phyloP scores from a whole-genome alignment of 768 basidiomycete species.

The Coprinopsis cinerea region DNA sequence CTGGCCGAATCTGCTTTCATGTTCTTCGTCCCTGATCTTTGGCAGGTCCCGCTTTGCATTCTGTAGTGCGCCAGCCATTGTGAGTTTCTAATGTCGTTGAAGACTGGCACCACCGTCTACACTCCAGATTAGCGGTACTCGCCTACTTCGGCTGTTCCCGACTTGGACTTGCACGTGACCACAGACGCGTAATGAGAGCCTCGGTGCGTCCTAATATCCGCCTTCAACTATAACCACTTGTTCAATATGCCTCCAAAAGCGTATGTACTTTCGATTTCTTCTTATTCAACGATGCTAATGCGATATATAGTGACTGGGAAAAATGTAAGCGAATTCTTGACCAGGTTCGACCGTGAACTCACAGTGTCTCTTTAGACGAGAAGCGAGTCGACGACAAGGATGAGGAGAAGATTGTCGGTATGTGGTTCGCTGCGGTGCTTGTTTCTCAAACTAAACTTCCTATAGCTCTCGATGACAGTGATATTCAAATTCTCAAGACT shows the following conservation, averaged over 20 bases:
- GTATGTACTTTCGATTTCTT: constrained; percentile 44
- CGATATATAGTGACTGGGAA: constrained; percentile 82
- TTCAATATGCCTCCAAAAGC: constrained; percentile 87
- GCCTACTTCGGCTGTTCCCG: neutral
- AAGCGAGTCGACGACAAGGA: constrained; percentile 84
- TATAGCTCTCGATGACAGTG: constrained; percentile 91
- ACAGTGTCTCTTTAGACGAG: constrained; percentile 47
- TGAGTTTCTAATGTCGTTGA: constrained; percentile 9
- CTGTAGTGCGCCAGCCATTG: constrained; percentile 88
- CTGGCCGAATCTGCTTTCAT: constrained; percentile 79
- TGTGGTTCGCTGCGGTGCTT: constrained; percentile 19
- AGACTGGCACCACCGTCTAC: neutral
- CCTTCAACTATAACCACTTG: constrained; percentile 19
- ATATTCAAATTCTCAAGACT: constrained; percentile 98
- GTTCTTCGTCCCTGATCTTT: constrained; percentile 88
- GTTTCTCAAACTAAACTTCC: constrained; percentile 8
- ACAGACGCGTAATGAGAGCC: constrained; percentile 27
- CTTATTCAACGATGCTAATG: constrained; percentile 5
- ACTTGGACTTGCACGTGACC: constrained; percentile 19
- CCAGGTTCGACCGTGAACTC: neutral
- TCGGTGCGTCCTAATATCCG: constrained; percentile 14
- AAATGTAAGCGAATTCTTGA: constrained; percentile 60
- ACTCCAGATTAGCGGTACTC: too few relatives aligned
- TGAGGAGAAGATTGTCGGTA: constrained; percentile 89
- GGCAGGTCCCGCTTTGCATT: constrained; percentile 85